A percentile compares a stretch with the other conserved stretches of the same genome.
phyloP scores from a whole-genome alignment of 441 rosid species.

The Populus hybrid region DNA sequence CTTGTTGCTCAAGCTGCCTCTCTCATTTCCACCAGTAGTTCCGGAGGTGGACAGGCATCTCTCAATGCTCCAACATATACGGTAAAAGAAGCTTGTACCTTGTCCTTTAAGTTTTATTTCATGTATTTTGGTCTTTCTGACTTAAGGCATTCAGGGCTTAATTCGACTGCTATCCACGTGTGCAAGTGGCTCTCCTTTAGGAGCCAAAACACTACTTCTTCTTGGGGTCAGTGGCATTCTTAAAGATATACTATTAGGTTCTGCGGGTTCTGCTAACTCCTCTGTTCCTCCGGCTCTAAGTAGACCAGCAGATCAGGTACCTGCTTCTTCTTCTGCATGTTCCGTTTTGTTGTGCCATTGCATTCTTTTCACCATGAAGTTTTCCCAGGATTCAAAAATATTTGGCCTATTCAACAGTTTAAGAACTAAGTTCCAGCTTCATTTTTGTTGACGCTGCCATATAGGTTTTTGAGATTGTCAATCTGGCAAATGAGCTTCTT shows the following conservation, averaged over 20 bases:
- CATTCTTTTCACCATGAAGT: not conserved
- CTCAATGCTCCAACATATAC: constrained; percentile 90
- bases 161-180: constrained; percentile 92
- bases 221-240: constrained; percentile 95
- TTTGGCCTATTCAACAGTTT: not conserved
- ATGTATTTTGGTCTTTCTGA: constrained; percentile 23
- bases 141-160: constrained; percentile 63
- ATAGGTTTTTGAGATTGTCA: constrained; percentile 98
- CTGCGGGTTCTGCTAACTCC: constrained; percentile 80
- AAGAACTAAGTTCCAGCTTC: not conserved
- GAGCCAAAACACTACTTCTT: constrained; percentile 87
- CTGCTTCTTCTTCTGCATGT: not conserved
- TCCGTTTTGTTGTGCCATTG: not conserved
- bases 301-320: constrained; percentile 98
- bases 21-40: constrained; percentile 85
- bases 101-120: constrained; percentile 3
- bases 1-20: constrained; percentile 94
- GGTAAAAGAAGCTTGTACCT: constrained; percentile 39
- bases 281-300: constrained; percentile 91
- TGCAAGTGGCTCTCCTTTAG: constrained; percentile 96
- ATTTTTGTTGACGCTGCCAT: not conserved
- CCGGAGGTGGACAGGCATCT: constrained; percentile 97
- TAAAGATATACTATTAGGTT: constrained; percentile 83
- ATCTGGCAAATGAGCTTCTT: constrained; percentile 97
- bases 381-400: not conserved